Evolutionary conservation across 2,329 filamentous ascomycete genomes (phyloP).

Genomic region (Epichloe coenophiala): DNA sequence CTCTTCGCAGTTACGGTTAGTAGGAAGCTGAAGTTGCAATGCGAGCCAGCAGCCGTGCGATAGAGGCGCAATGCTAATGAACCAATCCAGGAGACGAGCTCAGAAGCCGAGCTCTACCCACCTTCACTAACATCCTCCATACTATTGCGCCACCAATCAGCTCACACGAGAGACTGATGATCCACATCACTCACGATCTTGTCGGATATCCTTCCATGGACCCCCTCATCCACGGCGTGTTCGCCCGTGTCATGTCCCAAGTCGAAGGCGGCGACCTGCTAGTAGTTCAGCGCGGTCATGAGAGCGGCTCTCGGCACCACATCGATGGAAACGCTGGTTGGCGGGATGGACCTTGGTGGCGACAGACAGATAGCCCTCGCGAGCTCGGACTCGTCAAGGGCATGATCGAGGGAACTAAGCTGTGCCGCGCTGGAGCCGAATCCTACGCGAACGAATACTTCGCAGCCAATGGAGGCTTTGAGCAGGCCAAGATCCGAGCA

Average conservation of each 20-base stretch:
- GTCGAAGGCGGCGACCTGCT: conserved; percentile 93
- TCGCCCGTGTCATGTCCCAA: conserved; percentile 95
- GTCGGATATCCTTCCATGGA: conserved; percentile 90
- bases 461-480: conserved; percentile 60
- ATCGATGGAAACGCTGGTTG: conserved; percentile 52
- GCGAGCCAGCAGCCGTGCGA: not conserved
- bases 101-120: conserved; percentile 74
- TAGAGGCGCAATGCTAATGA: not conserved
- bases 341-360: conserved; percentile 96
- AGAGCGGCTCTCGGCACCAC: conserved; percentile 58
- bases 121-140: conserved; percentile 88
- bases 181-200: conserved; percentile 94
- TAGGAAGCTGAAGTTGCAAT: not conserved
- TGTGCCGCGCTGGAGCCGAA: conserved; percentile 81
- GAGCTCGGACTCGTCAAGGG: conserved; percentile 72
- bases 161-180: conserved; percentile 89
- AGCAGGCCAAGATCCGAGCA: conserved; percentile 66
- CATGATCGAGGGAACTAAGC: conserved; percentile 74
- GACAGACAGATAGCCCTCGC: conserved; percentile 53
- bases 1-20: conserved; percentile 40
- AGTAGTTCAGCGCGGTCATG: conserved; percentile 85
- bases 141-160: conserved; percentile 93
- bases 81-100: conserved; percentile 62
- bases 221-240: conserved; percentile 80
- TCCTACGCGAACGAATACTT: conserved; percentile 80